A percentile compares a stretch with the other conserved stretches of the same genome.
These are phyloP conservation scores for Blastobotrys buckinghamii DNA, from an alignment of 1,139 yeast genomes.

Conservation along the genomic window DNA sequence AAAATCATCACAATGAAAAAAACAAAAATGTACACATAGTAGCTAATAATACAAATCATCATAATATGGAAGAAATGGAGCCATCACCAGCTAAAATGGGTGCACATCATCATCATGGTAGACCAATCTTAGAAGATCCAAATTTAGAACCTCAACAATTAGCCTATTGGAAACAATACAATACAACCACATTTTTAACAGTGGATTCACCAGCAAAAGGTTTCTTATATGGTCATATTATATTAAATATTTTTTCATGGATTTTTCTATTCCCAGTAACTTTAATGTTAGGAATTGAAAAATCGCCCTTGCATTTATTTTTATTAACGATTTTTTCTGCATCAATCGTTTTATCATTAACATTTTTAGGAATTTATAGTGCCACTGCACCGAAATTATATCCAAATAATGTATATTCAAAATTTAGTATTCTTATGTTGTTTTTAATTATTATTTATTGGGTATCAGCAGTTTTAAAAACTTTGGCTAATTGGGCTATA, in stretches of 20 bases:
- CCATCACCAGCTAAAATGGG: slow-evolving; percentile 32
- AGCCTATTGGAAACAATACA: slow-evolving; percentile 70
- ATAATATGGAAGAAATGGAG: slow-evolving; percentile 34
- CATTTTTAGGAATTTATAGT: slow-evolving; percentile 56
- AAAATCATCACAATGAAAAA: background rate
- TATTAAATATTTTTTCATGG: slow-evolving; percentile 42
- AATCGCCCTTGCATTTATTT: slow-evolving; percentile 54
- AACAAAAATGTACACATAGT: background rate
- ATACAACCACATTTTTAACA: slow-evolving; percentile 73
- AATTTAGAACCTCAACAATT: slow-evolving; percentile 65
- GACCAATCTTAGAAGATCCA: slow-evolving; percentile 63
- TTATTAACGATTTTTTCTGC: slow-evolving; percentile 48
- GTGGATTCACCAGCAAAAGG: slow-evolving; percentile 45
- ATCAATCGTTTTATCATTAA: slow-evolving; percentile 45
- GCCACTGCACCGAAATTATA: slow-evolving; percentile 61
- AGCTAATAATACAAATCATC: slow-evolving; percentile 17
- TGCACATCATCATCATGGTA: slow-evolving; percentile 49
- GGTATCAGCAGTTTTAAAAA: slow-evolving; percentile 43
- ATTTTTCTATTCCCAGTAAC: slow-evolving; percentile 63
- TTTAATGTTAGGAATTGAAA: slow-evolving; percentile 56
- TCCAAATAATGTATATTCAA: slow-evolving; percentile 68
- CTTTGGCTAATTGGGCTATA: slow-evolving; percentile 40
- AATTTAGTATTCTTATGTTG: slow-evolving; percentile 56
- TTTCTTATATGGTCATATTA: slow-evolving; percentile 55
- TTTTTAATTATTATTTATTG: slow-evolving; percentile 50